Conservation (phyloP, 1,284 basidiomycete species). For the Naganishia cerealis region DNA sequence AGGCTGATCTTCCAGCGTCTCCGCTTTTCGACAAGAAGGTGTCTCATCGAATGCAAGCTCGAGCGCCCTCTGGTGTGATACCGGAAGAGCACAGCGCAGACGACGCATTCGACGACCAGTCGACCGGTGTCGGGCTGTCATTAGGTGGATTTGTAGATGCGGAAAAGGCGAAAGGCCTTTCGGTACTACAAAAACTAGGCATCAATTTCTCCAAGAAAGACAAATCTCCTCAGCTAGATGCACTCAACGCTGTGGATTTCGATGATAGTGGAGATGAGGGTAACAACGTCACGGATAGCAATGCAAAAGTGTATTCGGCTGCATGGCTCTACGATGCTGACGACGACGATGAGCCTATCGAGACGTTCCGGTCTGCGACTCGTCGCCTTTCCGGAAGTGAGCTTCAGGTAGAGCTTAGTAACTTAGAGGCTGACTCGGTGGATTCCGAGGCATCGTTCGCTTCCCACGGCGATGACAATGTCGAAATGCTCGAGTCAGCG, state of each 20-base stretch:
- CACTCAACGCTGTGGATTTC: constrained; percentile 39
- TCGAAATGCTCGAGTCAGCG: not conserved
- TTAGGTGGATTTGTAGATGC: constrained; percentile 10
- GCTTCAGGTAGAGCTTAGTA: not conserved
- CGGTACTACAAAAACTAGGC: constrained; percentile 16
- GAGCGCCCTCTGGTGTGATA: not conserved
- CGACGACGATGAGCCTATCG: constrained; percentile 34
- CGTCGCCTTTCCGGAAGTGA: constrained; percentile 1
- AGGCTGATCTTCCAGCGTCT: not conserved
- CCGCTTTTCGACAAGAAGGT: constrained; percentile 17
- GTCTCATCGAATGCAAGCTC: not conserved
- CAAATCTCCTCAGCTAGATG: not conserved
- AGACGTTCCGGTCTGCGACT: constrained; percentile 3
- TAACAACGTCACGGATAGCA: not conserved
- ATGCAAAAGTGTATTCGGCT: constrained; percentile 35
- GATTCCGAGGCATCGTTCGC: not conserved
- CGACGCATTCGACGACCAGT: not conserved
- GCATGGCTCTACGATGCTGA: constrained; percentile 40
- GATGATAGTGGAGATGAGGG: constrained; percentile 37
- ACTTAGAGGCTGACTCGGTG: not conserved
- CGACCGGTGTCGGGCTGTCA: constrained; percentile 11
- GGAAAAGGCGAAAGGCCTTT: constrained; percentile 22
- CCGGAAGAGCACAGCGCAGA: constrained; percentile 3
- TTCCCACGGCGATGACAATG: not conserved
- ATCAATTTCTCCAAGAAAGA: constrained; percentile 1